Conservation (phyloP, 495 filamentous ascomycete genomes). For the Amorphotheca resinae region DNA sequence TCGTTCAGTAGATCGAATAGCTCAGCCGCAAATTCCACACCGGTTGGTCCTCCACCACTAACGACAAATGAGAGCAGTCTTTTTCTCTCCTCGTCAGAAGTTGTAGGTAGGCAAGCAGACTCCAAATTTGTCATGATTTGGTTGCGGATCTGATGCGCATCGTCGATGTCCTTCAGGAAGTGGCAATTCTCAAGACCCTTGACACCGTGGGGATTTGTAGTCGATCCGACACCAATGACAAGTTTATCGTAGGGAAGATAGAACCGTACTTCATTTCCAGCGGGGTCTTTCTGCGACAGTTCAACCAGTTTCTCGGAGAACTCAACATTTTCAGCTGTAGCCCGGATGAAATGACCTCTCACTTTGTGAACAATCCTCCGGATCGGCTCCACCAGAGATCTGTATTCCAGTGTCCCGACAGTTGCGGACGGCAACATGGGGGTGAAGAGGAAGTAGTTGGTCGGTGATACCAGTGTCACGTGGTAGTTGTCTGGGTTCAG, state of each 20-base stretch:
- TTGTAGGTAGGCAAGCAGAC: slow-evolving; percentile 84
- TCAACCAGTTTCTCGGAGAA: slow-evolving; percentile 88
- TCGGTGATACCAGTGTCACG: slow-evolving; percentile 73
- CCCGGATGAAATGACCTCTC: slow-evolving; percentile 82
- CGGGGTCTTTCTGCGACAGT: slow-evolving; percentile 56
- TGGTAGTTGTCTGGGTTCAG: slow-evolving; percentile 85
- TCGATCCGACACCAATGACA: slow-evolving; percentile 86
- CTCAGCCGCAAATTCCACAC: slow-evolving; percentile 95
- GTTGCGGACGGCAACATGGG: slow-evolving; percentile 96
- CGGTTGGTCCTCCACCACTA: slow-evolving; percentile 89
- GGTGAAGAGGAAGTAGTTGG: slow-evolving; percentile 95
- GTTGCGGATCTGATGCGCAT: slow-evolving; percentile 82
- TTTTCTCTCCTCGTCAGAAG: slow-evolving; percentile 74
- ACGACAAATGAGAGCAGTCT: slow-evolving; percentile 89
- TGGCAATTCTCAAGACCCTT: slow-evolving; percentile 90
- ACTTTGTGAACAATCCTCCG: slow-evolving; percentile 66
- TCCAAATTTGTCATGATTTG: slow-evolving; percentile 87
- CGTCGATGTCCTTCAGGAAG: slow-evolving; percentile 86
- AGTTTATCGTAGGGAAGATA: slow-evolving; percentile 98
- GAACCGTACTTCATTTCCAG: slow-evolving; percentile 62
- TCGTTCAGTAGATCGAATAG: slow-evolving; percentile 94
- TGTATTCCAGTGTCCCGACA: slow-evolving; percentile 84
- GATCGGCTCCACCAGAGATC: slow-evolving; percentile 87
- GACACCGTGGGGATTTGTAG: slow-evolving; percentile 91
- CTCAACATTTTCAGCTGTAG: slow-evolving; percentile 73